Evolutionary conservation across 192 early-diverging fungal species (phyloP).

Genomic region (Coemansia aciculifera): DNA sequence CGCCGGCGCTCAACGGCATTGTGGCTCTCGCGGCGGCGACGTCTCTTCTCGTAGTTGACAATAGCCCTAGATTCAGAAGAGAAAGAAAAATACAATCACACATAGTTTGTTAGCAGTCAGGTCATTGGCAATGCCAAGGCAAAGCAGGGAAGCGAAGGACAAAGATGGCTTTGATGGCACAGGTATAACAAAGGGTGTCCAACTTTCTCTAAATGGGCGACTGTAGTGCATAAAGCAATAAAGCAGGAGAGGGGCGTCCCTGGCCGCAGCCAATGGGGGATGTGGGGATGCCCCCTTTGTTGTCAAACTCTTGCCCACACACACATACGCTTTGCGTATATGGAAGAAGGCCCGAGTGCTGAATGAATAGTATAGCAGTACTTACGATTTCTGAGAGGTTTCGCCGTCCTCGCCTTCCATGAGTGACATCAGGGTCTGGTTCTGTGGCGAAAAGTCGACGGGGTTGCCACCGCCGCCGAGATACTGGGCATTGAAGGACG

Average conservation of each 20-base stretch:
- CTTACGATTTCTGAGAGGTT: conserved; percentile 44
- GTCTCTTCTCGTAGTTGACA: conserved; percentile 76
- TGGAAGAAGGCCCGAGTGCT: neutral
- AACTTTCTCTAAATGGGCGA: conserved; percentile 39
- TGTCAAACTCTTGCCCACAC: conserved; percentile 4
- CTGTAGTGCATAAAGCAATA: conserved; percentile 20
- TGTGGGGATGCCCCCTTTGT: neutral
- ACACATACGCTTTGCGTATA: conserved; percentile 3
- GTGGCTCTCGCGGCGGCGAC: conserved; percentile 92
- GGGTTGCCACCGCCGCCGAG: conserved; percentile 32
- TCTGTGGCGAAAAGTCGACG: conserved; percentile 49
- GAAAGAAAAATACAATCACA: neutral
- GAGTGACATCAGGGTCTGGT: conserved; percentile 52
- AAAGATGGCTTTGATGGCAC: conserved; percentile 7
- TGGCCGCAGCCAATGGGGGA: conserved; percentile 5
- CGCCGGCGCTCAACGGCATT: conserved; percentile 96
- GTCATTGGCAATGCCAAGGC: conserved; percentile 45
- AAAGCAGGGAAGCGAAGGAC: conserved; percentile 4
- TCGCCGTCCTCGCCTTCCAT: conserved; percentile 46
- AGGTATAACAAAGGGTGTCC: neutral
- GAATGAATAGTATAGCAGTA: conserved; percentile 32
- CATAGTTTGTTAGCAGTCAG: neutral
- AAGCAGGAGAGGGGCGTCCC: conserved; percentile 15
- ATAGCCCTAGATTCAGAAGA: conserved; percentile 14
- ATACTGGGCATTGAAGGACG: conserved; percentile 40